Evolutionary conservation across 2,329 filamentous ascomycete species (phyloP).

Genomic region (Myriosclerotinia duriaeana): DNA sequence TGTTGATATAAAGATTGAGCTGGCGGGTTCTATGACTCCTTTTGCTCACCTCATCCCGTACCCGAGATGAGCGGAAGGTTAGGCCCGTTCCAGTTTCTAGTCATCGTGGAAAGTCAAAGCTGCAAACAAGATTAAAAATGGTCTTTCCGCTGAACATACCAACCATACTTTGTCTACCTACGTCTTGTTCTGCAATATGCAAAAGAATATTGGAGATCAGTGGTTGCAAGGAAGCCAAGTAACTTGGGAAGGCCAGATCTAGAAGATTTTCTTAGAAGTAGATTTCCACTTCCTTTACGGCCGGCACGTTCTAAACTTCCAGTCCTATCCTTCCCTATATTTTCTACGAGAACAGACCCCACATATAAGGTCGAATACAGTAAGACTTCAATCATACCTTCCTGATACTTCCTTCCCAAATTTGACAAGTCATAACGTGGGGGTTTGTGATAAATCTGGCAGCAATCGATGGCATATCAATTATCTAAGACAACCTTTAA

Average conservation of each 20-base stretch:
- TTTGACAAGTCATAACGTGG: conserved; percentile 21
- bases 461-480: conserved; percentile 2
- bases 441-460: conserved; percentile 17
- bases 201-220: background rate
- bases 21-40: conserved; percentile 11
- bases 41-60: conserved; percentile 24
- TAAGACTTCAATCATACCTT: conserved; percentile 18
- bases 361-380: conserved; percentile 8
- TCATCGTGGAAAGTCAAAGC: background rate
- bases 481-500: background rate
- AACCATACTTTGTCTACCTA: background rate
- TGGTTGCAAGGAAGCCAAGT: conserved; percentile 13
- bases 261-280: background rate
- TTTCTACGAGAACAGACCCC: conserved; percentile 3
- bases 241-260: conserved; percentile 7
- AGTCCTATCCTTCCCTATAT: conserved; percentile 15
- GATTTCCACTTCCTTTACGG: background rate
- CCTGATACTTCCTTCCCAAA: background rate
- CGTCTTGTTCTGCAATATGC: background rate
- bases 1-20: conserved; percentile 7
- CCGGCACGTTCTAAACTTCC: conserved; percentile 6
- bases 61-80: conserved; percentile 26
- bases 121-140: conserved; percentile 20
- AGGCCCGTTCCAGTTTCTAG: conserved; percentile 24
- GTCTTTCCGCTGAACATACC: background rate